Conservation (phyloP, 495 filamentous ascomycete species). For the Arthonia radiata region DNA sequence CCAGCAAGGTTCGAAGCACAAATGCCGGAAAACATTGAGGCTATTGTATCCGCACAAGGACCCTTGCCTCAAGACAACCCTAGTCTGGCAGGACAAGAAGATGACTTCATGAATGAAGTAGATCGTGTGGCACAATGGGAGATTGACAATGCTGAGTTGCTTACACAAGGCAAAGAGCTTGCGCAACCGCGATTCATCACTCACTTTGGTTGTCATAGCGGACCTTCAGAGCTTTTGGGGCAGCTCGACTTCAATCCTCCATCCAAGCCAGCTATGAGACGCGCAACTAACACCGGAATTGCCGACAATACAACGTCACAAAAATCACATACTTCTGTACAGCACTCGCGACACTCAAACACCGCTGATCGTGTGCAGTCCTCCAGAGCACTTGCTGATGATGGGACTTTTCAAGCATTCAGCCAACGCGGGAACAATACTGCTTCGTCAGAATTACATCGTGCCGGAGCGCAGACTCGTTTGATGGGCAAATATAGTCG, state of each 20-base stretch:
- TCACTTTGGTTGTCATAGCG: no score
- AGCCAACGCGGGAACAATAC: no score
- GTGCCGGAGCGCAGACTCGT: no score
- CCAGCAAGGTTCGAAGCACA: no score
- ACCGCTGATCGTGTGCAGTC: not conserved
- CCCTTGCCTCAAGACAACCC: not conserved
- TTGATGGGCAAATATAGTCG: no score
- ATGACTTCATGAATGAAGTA: conserved; percentile 1
- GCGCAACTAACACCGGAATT: not conserved
- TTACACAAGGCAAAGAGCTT: not conserved
- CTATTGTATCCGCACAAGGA: not conserved
- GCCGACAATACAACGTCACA: not conserved
- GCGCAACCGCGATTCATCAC: conserved; percentile 5
- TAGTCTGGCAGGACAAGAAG: conserved; percentile 1
- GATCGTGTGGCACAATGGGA: conserved; percentile 2
- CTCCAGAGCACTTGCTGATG: no score
- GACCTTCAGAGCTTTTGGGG: conserved; percentile 1
- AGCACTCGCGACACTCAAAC: not conserved
- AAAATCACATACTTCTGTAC: not conserved
- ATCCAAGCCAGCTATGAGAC: no score
- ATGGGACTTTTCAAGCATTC: no score
- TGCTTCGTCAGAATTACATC: no score
- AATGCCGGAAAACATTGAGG: conserved; percentile 2
- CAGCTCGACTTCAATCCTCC: not conserved
- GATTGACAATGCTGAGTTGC: not conserved